A percentile compares a stretch with the other conserved stretches of the same genome.
Conservation (phyloP, 441 rosid genomes). For the Lepidium campestre region DNA sequence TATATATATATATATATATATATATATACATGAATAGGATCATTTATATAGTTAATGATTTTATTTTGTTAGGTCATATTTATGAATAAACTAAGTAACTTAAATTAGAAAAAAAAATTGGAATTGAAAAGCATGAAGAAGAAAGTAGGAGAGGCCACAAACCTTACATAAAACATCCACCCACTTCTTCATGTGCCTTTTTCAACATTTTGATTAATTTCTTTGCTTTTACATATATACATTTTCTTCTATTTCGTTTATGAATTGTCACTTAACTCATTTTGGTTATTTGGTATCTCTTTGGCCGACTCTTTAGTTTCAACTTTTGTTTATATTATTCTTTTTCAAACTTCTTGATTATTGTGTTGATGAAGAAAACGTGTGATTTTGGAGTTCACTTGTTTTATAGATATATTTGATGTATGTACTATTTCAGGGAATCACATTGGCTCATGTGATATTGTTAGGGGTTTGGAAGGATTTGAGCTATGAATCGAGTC, state of each 20-base stretch:
- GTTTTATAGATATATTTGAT: background rate
- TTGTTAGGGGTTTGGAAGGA: too few relatives aligned
- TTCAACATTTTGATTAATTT: background rate
- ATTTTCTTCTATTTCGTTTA: background rate
- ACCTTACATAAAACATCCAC: background rate
- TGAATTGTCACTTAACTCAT: slow-evolving; percentile 4
- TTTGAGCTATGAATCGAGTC: too few relatives aligned
- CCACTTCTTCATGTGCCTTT: slow-evolving; percentile 3
- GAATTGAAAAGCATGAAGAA: background rate
- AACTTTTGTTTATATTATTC: background rate
- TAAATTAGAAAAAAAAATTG: background rate
- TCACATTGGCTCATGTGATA: too few relatives aligned
- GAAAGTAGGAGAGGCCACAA: background rate
- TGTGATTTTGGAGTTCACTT: background rate
- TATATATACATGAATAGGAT: background rate
- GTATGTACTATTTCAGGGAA: too few relatives aligned
- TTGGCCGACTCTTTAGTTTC: background rate
- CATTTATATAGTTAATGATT: background rate
- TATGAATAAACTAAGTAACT: background rate
- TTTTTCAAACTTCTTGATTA: background rate
- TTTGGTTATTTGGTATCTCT: background rate
- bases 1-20: too few relatives aligned
- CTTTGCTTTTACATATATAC: background rate
- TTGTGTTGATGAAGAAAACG: background rate
- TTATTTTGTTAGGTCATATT: background rate